Evolutionary conservation across 805 yeast species (phyloP), one percentile per base, ranked within the genome.

Genomic region (Wickerhamiella sergipiensis): DNA sequence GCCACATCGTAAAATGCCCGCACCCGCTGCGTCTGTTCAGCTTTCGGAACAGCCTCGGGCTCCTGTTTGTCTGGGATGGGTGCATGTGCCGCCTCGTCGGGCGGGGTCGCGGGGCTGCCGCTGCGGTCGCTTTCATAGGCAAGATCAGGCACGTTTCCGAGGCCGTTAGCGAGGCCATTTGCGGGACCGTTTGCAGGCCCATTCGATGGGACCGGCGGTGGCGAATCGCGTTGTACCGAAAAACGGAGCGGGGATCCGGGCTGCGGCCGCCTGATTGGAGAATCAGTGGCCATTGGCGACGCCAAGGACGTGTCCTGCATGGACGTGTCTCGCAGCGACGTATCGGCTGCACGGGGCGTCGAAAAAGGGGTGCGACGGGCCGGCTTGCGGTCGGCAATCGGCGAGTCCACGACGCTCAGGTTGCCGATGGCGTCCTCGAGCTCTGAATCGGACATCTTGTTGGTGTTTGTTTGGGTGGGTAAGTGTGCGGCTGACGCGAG

Each of bases 341-440:
- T 36, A 17, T 36, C 40, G 19, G 15, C 19, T 3, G 40, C 13
- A 36, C 19, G 40, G 5, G 40, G 40, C 18, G 40, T 36, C 6
- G 10, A 2, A 29, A 29, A 29, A 6, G 33, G 33, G 19, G 18
- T 17, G 40, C 19, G 19, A 4, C 40, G 40, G 17, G 40, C 4
- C 3, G 7, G 19, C 40, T 15, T 15, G 19, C 19, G 40, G 19
- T 17, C 19, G 5, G 40, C 13, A 17, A 6, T n/a, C 19, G 40
- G 40, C 19, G 40, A 4, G 19, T 21, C 46, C 12, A 43, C 46
- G 17, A 43, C 29, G 19, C 46, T 43, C 6, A 43, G 24, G 12
- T 43, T 43, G 23, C 24, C 46, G 29, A 43, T 22, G 13, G 46
- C 46, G 29, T 43, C 46, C 15, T 43, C 46, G 6, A 43, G 46